These are phyloP conservation scores for Prunus kanzakura DNA, from an alignment of 306 rosid species.

Conservation along the genomic window DNA sequence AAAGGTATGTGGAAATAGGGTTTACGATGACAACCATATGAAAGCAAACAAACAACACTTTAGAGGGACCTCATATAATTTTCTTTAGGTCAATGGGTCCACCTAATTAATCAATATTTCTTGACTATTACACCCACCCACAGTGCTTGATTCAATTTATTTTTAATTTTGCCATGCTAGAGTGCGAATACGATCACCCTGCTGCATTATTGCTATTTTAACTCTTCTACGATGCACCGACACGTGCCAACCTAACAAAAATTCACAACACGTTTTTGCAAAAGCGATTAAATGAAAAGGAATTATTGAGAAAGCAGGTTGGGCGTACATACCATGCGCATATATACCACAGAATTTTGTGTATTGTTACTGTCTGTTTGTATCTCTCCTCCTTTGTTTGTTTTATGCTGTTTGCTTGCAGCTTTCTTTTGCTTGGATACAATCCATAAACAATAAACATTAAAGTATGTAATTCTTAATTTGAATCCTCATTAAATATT, in stretches of 20 bases:
- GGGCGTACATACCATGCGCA: too few relatives aligned
- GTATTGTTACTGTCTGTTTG: conserved; percentile 2
- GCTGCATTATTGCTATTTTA: neutral
- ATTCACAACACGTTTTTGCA: neutral
- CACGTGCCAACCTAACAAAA: conserved; percentile 2
- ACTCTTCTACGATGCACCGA: neutral
- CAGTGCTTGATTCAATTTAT: too few relatives aligned
- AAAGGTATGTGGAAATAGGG: conserved; percentile 35
- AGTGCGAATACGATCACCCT: neutral
- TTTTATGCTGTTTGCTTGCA: conserved; percentile 12
- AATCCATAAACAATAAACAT: too few relatives aligned
- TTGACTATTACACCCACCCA: conserved; percentile 52
- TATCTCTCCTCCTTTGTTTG: neutral
- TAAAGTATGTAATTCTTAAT: too few relatives aligned
- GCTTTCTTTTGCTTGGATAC: conserved; percentile 1
- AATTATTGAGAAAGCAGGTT: neutral
- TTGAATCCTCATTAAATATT: too few relatives aligned
- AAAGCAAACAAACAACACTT: conserved; percentile 52
- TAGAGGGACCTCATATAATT: neutral
- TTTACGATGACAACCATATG: conserved; percentile 46
- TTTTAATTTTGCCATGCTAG: neutral
- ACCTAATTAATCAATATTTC: conserved; percentile 41
- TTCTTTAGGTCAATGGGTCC: conserved; percentile 71
- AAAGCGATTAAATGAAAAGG: neutral
- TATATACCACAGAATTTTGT: neutral